These are phyloP conservation scores for Candida pseudoglaebosa DNA, from an alignment of 805 yeast species.

Conservation along the genomic window DNA sequence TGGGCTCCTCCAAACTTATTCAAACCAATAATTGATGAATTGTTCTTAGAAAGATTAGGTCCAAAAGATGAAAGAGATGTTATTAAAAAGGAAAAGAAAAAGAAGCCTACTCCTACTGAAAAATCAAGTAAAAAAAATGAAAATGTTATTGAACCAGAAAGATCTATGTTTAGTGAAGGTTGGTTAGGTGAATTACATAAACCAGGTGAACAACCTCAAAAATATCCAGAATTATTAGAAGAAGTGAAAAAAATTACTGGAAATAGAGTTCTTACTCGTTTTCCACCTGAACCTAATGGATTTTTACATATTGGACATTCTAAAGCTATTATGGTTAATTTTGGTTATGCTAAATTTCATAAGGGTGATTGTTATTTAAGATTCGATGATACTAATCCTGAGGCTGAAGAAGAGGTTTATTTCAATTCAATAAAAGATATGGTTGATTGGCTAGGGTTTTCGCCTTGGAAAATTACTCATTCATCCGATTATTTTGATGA, in stretches of 20 bases:
- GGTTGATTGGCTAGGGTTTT: conserved; percentile 91
- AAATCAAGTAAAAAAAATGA: conserved; percentile 5
- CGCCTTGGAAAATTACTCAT: conserved; percentile 92
- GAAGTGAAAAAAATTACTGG: conserved; percentile 80
- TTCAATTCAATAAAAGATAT: conserved; percentile 79
- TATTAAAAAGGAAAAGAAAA: conserved; percentile 70
- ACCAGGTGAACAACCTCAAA: conserved; percentile 94
- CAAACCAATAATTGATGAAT: conserved; percentile 82
- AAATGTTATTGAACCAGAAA: conserved; percentile 18
- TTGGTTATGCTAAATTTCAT: conserved; percentile 90
- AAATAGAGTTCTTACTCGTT: conserved; percentile 76
- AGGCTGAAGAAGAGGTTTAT: conserved; percentile 93
- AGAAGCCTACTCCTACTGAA: conserved; percentile 28
- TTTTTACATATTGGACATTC: conserved; percentile 96
- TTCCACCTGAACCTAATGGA: conserved; percentile 99
- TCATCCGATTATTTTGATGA: conserved; percentile 93
- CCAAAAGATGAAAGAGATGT: conserved; percentile 96
- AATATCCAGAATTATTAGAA: conserved; percentile 75
- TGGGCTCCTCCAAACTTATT: conserved; percentile 90
- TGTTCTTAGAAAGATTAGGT: conserved; percentile 70
- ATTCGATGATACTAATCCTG: conserved; percentile 97
- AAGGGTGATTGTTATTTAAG: conserved; percentile 88
- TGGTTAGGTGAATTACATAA: conserved; percentile 92
- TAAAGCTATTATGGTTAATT: conserved; percentile 95
- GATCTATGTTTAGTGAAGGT: conserved; percentile 93